phyloP scores from a whole-genome alignment of 116 monocot species.

The Phalaenopsis hybrid region DNA sequence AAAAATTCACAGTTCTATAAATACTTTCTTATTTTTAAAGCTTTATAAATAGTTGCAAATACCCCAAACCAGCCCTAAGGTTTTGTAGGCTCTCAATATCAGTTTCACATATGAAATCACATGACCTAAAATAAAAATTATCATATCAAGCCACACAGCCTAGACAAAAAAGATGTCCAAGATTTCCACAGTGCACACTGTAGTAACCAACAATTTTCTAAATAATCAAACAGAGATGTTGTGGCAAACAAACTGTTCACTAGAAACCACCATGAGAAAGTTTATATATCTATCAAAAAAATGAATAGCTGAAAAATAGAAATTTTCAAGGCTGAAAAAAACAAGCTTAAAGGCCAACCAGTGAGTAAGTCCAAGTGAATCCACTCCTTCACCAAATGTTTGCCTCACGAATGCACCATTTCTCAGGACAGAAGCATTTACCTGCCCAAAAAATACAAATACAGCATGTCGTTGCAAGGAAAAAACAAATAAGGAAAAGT shows the following conservation, averaged over 20 bases:
- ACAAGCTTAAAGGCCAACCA: no score
- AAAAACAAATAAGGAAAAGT: neutral
- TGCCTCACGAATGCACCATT: slow-evolving; percentile 72
- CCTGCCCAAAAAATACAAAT: slow-evolving; percentile 26
- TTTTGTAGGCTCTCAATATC: no score
- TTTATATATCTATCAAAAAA: neutral
- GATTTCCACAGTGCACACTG: neutral
- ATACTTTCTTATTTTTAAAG: no score
- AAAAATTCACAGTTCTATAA: no score
- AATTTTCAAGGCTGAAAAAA: neutral
- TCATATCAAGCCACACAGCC: neutral
- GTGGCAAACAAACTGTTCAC: neutral
- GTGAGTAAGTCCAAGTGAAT: slow-evolving; percentile 60
- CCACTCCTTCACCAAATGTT: slow-evolving; percentile 73
- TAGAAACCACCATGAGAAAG: neutral
- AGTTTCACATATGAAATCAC: no score
- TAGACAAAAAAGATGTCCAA: neutral
- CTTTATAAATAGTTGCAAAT: no score
- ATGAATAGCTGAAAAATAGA: neutral
- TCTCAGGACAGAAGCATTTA: slow-evolving; percentile 79
- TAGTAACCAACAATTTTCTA: neutral
- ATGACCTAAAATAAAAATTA: no score
- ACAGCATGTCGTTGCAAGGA: neutral
- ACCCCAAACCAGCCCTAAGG: no score
- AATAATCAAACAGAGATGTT: neutral